Conservation (phyloP, 148 eudicot species). For the Cornus kousa region DNA sequence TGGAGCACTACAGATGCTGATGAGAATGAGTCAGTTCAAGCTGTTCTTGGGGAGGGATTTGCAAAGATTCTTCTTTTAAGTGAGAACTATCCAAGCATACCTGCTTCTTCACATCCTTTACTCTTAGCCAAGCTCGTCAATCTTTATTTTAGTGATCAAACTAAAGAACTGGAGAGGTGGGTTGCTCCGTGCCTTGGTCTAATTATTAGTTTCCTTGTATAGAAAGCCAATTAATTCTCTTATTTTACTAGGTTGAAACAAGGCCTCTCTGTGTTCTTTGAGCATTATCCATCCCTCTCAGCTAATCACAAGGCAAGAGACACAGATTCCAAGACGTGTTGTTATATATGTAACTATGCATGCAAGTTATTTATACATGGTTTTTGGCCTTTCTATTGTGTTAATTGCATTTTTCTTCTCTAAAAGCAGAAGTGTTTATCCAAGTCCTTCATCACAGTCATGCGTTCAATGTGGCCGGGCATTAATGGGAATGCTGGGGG, state of each 20-base stretch:
- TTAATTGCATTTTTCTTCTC: not conserved
- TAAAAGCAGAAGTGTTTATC: slow-evolving; percentile 68
- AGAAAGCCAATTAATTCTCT: not conserved
- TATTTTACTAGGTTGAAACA: slow-evolving; percentile 65
- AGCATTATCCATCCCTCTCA: slow-evolving; percentile 90
- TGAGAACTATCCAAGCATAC: slow-evolving; percentile 64
- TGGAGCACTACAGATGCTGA: slow-evolving; percentile 32
- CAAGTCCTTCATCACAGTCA: slow-evolving; percentile 68
- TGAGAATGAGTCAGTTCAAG: slow-evolving; percentile 71
- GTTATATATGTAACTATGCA: not conserved
- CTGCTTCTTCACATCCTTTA: slow-evolving; percentile 50
- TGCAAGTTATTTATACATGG: not conserved
- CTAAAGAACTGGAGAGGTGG: slow-evolving; percentile 60
- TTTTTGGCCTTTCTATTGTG: not conserved
- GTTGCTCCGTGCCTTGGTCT: slow-evolving; percentile 11
- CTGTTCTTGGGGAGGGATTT: slow-evolving; percentile 84
- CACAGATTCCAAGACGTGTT: not conserved
- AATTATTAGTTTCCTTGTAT: slow-evolving; percentile 10
- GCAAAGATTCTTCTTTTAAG: slow-evolving; percentile 93
- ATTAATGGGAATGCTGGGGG: slow-evolving; percentile 68
- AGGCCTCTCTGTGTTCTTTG: slow-evolving; percentile 91
- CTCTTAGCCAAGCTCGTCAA: slow-evolving; percentile 63
- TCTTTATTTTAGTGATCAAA: slow-evolving; percentile 64
- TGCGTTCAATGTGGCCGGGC: slow-evolving; percentile 90
- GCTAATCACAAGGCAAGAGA: slow-evolving; percentile 75